These are phyloP conservation scores for Fusarium napiforme DNA, from an alignment of 2,329 filamentous ascomycete species.

Conservation along the genomic window DNA sequence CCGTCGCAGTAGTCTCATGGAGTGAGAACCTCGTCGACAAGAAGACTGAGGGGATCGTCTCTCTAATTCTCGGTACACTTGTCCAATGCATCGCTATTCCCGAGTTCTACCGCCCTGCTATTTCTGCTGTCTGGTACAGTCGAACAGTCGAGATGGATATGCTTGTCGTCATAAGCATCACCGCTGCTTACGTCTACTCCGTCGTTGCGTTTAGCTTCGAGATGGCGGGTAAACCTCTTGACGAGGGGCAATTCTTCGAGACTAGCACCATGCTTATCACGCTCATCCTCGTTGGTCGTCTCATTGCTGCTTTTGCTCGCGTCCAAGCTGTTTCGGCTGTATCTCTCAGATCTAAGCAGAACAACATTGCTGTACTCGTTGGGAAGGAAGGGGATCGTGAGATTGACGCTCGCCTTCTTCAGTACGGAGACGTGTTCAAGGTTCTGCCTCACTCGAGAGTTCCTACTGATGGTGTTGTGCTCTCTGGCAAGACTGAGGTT, in stretches of 20 bases:
- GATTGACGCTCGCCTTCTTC: conserved; percentile 66
- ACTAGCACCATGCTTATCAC: conserved; percentile 58
- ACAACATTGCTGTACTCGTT: conserved; percentile 58
- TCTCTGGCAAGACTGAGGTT: conserved; percentile 64
- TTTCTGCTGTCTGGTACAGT: conserved; percentile 58
- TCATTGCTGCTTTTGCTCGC: conserved; percentile 52
- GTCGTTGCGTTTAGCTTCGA: conserved; percentile 52
- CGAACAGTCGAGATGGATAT: conserved; percentile 66
- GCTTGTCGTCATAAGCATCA: conserved; percentile 65
- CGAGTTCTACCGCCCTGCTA: conserved; percentile 62
- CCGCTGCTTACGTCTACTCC: conserved; percentile 63
- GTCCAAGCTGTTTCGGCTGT: conserved; percentile 51
- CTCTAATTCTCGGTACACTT: conserved; percentile 59
- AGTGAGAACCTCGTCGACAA: conserved; percentile 34
- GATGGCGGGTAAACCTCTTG: conserved; percentile 46
- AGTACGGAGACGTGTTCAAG: conserved; percentile 67
- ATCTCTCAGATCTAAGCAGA: conserved; percentile 58
- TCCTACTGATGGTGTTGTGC: conserved; percentile 67
- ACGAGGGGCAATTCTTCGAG: conserved; percentile 41
- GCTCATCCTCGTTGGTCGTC: conserved; percentile 52
- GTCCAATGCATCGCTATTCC: conserved; percentile 61
- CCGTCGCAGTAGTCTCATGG: conserved; percentile 50
- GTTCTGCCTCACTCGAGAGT: conserved; percentile 62
- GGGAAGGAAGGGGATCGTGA: conserved; percentile 48
- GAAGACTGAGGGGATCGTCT: conserved; percentile 44